Conservation (phyloP, 2,329 filamentous ascomycete species). For the Polytolypa hystricis region DNA sequence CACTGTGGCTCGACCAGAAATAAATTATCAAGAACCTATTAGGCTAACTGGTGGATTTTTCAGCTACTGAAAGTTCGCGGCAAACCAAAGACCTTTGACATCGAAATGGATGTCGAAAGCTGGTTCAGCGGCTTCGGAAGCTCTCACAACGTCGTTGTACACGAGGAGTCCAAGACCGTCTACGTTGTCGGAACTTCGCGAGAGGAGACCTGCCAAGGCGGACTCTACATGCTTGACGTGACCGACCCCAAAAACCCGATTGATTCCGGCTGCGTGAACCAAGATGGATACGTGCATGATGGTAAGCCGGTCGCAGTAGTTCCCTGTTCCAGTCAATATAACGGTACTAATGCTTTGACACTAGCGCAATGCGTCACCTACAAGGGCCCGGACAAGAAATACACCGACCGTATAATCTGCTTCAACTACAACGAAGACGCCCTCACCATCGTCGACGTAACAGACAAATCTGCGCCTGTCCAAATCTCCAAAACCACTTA, state of each 20-base stretch:
- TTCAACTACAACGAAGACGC: conserved; percentile 42
- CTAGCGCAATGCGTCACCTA: conserved; percentile 45
- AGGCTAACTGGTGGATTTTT: background rate
- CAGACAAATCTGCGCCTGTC: conserved; percentile 16
- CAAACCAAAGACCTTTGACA: conserved; percentile 32
- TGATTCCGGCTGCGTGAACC: conserved; percentile 42
- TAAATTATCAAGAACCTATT: background rate
- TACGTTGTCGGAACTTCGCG: conserved; percentile 39
- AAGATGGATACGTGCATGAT: conserved; percentile 51
- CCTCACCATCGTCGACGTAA: conserved; percentile 16
- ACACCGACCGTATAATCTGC: conserved; percentile 43
- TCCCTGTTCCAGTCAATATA: too few species aligned
- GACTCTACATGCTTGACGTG: conserved; percentile 50
- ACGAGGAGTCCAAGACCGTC: conserved; percentile 39
- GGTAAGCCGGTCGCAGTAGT: too few species aligned
- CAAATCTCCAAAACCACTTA: conserved; percentile 46
- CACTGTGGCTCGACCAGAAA: background rate
- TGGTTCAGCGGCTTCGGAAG: conserved; percentile 34
- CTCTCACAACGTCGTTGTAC: conserved; percentile 41
- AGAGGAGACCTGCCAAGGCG: conserved; percentile 40
- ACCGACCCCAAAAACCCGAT: conserved; percentile 42
- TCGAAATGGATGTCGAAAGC: conserved; percentile 32
- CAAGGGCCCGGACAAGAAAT: conserved; percentile 40
- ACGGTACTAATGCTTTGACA: background rate
- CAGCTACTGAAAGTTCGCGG: conserved; percentile 40